Conservation (phyloP, 2,329 filamentous ascomycete genomes). For the Leptographium lundbergii region DNA sequence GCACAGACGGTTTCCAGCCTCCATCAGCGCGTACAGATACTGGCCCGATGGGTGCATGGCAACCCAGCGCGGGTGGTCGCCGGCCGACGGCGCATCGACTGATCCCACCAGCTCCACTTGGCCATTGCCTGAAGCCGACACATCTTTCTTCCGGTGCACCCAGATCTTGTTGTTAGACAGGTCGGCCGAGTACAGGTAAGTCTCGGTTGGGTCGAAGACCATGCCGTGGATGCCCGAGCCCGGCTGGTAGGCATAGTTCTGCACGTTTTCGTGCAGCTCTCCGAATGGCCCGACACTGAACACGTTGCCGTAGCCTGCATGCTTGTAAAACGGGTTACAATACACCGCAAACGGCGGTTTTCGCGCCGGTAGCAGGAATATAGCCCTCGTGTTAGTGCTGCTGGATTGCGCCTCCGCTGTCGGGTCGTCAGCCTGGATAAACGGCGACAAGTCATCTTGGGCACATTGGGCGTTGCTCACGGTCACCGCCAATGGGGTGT, state of each 20-base stretch:
- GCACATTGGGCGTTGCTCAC: constrained; percentile 29
- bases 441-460: neutral
- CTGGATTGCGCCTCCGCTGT: constrained; percentile 53
- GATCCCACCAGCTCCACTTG: constrained; percentile 57
- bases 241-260: constrained; percentile 60
- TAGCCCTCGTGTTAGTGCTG: constrained; percentile 73
- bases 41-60: constrained; percentile 67
- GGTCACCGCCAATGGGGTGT: constrained; percentile 62
- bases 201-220: constrained; percentile 64
- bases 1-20: constrained; percentile 73
- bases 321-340: constrained; percentile 80
- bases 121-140: constrained; percentile 31
- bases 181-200: constrained; percentile 68
- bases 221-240: constrained; percentile 68
- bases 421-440: neutral
- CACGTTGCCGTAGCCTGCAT: constrained; percentile 71
- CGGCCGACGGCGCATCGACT: constrained; percentile 54
- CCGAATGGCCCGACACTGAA: constrained; percentile 49
- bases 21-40: constrained; percentile 79
- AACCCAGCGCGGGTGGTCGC: constrained; percentile 80
- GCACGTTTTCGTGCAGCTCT: constrained; percentile 48
- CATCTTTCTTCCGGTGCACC: constrained; percentile 57
- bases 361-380: constrained; percentile 72
- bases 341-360: constrained; percentile 73
- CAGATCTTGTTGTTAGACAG: constrained; percentile 70